phyloP scores from a whole-genome alignment of 768 basidiomycete genomes.

The Psilocybe tampanensis region DNA sequence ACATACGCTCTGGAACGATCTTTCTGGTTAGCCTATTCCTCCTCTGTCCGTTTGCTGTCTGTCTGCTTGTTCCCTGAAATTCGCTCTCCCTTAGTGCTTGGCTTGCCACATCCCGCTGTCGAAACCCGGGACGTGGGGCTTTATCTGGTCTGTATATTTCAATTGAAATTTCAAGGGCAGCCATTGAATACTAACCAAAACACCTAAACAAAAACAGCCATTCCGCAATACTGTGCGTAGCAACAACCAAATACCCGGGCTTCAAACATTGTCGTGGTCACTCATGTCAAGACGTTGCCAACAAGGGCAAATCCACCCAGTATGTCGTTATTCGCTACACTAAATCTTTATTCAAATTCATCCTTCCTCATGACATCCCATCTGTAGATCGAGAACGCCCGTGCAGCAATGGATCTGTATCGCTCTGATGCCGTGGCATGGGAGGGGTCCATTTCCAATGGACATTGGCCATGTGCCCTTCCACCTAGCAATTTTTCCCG shows the following conservation, averaged over 20 bases:
- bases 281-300: conserved; percentile 80
- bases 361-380: conserved; percentile 7
- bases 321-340: conserved; percentile 38
- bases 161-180: conserved; percentile 4
- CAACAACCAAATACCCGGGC: conserved; percentile 68
- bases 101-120: conserved; percentile 78
- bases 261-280: conserved; percentile 81
- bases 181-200: conserved; percentile 7
- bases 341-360: conserved; percentile 2
- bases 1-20: conserved; percentile 79
- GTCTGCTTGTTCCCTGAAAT: conserved; percentile 1
- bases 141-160: conserved; percentile 48
- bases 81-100: conserved; percentile 54
- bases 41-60: not conserved
- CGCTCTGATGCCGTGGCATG: conserved; percentile 63
- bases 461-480: conserved; percentile 75
- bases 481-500: conserved; percentile 82
- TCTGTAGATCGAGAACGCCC: conserved; percentile 74
- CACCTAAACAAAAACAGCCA: conserved; percentile 41
- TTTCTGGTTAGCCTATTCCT: conserved; percentile 57
- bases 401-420: conserved; percentile 58
- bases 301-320: conserved; percentile 72
- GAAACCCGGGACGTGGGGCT: conserved; percentile 80
- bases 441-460: conserved; percentile 60
- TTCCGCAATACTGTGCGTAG: conserved; percentile 72